Base-by-base conservation (phyloP, 257 asterid species). In the Solanum pennellii region DNA sequence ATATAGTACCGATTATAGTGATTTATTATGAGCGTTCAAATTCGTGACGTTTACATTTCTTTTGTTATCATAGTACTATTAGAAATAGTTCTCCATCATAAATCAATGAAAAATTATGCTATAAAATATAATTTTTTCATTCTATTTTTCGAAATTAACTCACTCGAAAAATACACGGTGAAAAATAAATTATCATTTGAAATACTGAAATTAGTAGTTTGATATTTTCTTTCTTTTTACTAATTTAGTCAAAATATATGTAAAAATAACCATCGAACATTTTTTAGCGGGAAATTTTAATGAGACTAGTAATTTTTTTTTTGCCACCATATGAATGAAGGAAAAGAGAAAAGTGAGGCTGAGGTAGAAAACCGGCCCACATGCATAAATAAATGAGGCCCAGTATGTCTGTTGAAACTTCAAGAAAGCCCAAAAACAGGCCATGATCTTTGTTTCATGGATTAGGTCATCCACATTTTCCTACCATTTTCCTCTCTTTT, bases 391-490 rank as follows among this genome's bases (percentile, higher is more conserved):
- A 71, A 74, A 45, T 9, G 79, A 88, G 94, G 92, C 91, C 93
- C 89, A 88, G 91, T 20, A 45, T 59, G 39, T 69, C 62, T 75
- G 59, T 47, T 29, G 37, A 79, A 77, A 44, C 77, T 86, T 77
- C 2, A 41, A 37, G 37, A 66, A 87, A 88, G 94, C 95, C 95
- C 95, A 91, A 86, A 86, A 88, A 89, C 89, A 87, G 74, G 83
- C 79, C 91, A 91, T 69, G 92, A 88, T 80, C 87, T 44, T 39
- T 62, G 87, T 84, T 89, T 89, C 85, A 49, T 59, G 80, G 86
- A 89, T 89, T 87, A 89, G 92, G 89, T 91, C 82, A 60, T 88
- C 44, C 42, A 33, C 86, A 83, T 87, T 90, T 86, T 68, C 60
- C 66, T 82, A 82, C 45, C 86, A 83, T 87, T 90, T 86, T 68